Evolutionary conservation across 768 basidiomycete genomes (phyloP).

Genomic region (Phylloporus sp.): DNA sequence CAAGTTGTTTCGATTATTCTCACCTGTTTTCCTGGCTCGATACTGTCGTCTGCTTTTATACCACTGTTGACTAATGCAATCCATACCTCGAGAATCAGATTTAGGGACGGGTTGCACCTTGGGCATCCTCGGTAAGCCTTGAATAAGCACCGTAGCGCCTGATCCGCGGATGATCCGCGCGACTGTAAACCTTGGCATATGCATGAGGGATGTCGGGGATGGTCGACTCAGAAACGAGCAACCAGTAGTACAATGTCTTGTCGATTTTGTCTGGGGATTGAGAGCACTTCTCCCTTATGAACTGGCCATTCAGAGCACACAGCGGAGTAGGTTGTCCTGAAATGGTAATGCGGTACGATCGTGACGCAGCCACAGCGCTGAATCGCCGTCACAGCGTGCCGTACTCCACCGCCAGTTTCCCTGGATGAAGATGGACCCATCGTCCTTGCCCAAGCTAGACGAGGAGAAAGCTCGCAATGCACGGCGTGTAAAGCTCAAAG

Average conservation of each 20-base stretch:
- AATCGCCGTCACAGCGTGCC: conserved; percentile 7
- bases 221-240: conserved; percentile 21
- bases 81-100: conserved; percentile 2
- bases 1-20: conserved; percentile 5
- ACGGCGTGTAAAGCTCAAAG: conserved; percentile 56
- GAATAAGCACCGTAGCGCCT: conserved; percentile 10
- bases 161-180: conserved; percentile 26
- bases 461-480: conserved; percentile 49
- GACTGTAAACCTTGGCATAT: conserved; percentile 20
- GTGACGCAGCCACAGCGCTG: conserved; percentile 9
- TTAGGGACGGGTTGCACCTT: conserved; percentile 1
- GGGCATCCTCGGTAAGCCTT: conserved; percentile 4
- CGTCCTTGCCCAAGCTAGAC: conserved; percentile 35
- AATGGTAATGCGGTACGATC: conserved; percentile 13
- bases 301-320: too few relatives aligned
- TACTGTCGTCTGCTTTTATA: conserved; percentile 7
- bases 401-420: not conserved
- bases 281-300: too few relatives aligned
- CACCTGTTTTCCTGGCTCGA: conserved; percentile 4
- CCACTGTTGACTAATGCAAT: conserved; percentile 8
- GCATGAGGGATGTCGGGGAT: conserved; percentile 21
- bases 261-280: not conserved
- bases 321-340: not conserved
- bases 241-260: too few relatives aligned
- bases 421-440: conserved; percentile 21